These are phyloP conservation scores for Ophiocordyceps camponoti-floridani DNA, from an alignment of 2,329 filamentous ascomycete species.

Conservation along the genomic window DNA sequence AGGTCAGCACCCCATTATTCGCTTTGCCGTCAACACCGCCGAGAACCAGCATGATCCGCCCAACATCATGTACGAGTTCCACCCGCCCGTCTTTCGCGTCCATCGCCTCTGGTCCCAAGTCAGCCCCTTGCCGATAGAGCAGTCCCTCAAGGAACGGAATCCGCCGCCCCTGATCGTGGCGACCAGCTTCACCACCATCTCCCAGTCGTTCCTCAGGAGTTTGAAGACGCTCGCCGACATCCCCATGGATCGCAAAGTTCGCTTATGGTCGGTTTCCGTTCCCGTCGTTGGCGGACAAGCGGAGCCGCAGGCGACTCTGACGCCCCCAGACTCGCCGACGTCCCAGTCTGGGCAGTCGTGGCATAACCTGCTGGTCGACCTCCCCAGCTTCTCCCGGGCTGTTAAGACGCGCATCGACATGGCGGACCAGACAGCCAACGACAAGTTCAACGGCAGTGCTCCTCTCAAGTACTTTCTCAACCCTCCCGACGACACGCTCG, in stretches of 20 bases:
- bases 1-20: constrained; percentile 52
- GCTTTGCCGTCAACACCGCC: constrained; percentile 62
- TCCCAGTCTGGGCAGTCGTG: constrained; percentile 14
- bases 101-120: constrained; percentile 55
- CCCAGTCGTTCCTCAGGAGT: constrained; percentile 57
- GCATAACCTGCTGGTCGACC: constrained; percentile 24
- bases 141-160: constrained; percentile 41
- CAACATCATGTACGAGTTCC: constrained; percentile 66
- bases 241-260: constrained; percentile 53
- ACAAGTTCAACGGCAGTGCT: constrained; percentile 60
- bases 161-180: constrained; percentile 47
- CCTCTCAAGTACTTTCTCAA: constrained; percentile 50
- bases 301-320: constrained; percentile 18
- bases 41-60: constrained; percentile 15
- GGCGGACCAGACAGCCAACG: constrained; percentile 50
- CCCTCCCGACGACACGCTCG: constrained; percentile 53
- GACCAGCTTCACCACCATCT: constrained; percentile 51
- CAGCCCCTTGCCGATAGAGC: constrained; percentile 36
- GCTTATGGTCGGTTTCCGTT: constrained; percentile 49
- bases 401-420: constrained; percentile 10
- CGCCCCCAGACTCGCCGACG: constrained; percentile 21
- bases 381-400: constrained; percentile 33
- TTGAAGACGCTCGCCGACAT: constrained; percentile 54
- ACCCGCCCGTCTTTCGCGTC: constrained; percentile 71
- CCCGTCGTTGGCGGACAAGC: constrained; percentile 8